phyloP scores from a whole-genome alignment of 2,329 filamentous ascomycete genomes.

The Exophiala alcalophila region DNA sequence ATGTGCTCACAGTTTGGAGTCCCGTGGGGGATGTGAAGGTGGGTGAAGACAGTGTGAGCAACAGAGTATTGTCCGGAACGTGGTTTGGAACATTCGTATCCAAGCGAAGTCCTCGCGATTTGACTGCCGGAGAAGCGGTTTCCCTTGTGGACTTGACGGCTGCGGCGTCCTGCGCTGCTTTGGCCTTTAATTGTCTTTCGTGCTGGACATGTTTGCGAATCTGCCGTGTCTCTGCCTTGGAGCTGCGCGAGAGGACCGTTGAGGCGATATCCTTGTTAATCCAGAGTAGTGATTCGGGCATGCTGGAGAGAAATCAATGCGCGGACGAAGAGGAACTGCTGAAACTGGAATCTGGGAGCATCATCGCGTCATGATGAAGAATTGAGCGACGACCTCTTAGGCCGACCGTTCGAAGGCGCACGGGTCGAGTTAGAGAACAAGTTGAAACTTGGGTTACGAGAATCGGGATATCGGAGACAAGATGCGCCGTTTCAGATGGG shows the following conservation, averaged over 20 bases:
- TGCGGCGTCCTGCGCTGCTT: slow-evolving; percentile 14
- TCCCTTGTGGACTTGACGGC: slow-evolving; percentile 7
- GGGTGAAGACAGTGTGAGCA: slow-evolving; percentile 7
- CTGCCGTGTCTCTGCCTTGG: slow-evolving; percentile 25
- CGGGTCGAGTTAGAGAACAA: not conserved
- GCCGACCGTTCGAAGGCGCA: slow-evolving; percentile 7
- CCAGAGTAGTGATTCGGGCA: slow-evolving; percentile 27
- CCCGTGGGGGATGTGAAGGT: slow-evolving; percentile 19
- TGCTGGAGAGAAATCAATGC: slow-evolving; percentile 4
- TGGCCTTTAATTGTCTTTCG: slow-evolving; percentile 23
- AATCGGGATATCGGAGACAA: slow-evolving; percentile 9
- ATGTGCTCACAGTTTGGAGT: slow-evolving; percentile 18
- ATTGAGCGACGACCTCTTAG: slow-evolving; percentile 7
- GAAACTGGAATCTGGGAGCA: slow-evolving; percentile 6
- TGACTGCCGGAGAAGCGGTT: not conserved
- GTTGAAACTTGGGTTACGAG: slow-evolving; percentile 2
- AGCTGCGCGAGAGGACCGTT: slow-evolving; percentile 25
- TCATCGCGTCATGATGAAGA: too few relatives aligned
- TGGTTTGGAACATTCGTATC: slow-evolving; percentile 18
- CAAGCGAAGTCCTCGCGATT: slow-evolving; percentile 18
- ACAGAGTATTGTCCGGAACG: slow-evolving; percentile 3
- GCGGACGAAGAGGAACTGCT: slow-evolving; percentile 4
- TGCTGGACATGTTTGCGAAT: slow-evolving; percentile 30
- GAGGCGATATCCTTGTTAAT: slow-evolving; percentile 27
- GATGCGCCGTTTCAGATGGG: slow-evolving; percentile 13